Evolutionary conservation across 2,329 filamentous ascomycete species (phyloP), one percentile per base, ranked within the genome.

Genomic region (Colletotrichum incanum): DNA sequence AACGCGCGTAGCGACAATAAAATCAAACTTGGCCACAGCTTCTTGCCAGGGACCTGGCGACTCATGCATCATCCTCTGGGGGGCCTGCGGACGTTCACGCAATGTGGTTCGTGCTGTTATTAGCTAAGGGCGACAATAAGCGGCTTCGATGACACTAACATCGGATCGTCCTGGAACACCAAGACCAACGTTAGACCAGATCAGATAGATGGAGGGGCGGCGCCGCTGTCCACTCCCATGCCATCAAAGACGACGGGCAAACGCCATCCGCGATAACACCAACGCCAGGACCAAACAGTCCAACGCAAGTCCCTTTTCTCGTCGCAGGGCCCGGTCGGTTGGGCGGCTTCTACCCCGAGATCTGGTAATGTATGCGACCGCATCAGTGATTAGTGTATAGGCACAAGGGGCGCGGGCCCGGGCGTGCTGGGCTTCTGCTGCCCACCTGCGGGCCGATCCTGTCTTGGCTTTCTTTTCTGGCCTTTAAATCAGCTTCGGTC

Each of bases 391-490:
- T 28, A 50, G 23, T 28, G 23, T 3, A 37, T 5, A 47, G 43
- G 43, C 43, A 47, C 43, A 47, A n/a, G 43, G 43, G 28, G 39
- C 34, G 34, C 34, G 28, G 28, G 4, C 28, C 6, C 34, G 34
- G 8, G 7, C 7, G 34, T 2, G 34, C 34, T 37, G 34, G 34
- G 34, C 34, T 11, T 28, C 45, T 59, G 56, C 45, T 59, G 56
- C 64, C 55, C 64, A 28, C 65, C 20, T 62, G 65, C 69, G 65
- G 69, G 65, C 69, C 65, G 69, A 71, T 68, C 69, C 69, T 68
- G 65, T 59, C 69, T 67, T 71, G 65, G 65, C 69, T 54, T 54
- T 28, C 8, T 3, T 34, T 31, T 20, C 9, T 28, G 56, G 34
- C 18, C 52, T 59, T 39, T 50, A 50, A 63, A 31, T 50, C 67